Conservation (phyloP, 2,329 filamentous ascomycete species). For the Byssochlamys sp. region DNA sequence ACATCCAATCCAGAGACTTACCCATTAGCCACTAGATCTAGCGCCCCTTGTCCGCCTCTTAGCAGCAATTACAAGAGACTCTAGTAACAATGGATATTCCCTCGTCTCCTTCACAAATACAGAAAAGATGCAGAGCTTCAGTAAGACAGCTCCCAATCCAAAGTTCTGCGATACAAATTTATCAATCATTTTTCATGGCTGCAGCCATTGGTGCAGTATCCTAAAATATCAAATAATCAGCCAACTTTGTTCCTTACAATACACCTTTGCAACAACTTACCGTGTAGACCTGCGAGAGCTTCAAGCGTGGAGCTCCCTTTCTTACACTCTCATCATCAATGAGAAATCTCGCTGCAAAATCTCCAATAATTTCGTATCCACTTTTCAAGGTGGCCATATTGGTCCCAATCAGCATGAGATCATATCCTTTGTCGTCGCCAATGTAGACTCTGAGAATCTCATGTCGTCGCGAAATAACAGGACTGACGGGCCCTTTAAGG, state of each 20-base stretch:
- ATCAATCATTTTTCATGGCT: not conserved
- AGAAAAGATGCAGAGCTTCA: too few species aligned
- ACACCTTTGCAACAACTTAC: not conserved
- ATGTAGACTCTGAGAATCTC: not conserved
- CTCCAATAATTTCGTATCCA: not conserved
- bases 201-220: not conserved
- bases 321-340: not conserved
- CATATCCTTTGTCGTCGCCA: not conserved
- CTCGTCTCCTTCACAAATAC: too few species aligned
- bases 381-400: not conserved
- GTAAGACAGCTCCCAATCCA: not conserved
- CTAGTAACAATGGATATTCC: too few species aligned
- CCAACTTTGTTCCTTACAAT: not conserved
- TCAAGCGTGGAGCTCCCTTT: not conserved
- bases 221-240: not conserved
- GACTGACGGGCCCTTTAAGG: not conserved
- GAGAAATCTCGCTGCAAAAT: not conserved
- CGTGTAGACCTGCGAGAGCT: not conserved
- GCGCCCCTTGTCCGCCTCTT: too few species aligned
- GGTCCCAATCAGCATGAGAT: not conserved
- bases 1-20: too few species aligned
- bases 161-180: not conserved
- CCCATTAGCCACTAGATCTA: too few species aligned
- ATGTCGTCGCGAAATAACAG: not conserved
- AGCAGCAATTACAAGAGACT: too few species aligned